Evolutionary conservation across 495 filamentous ascomycete species (phyloP), one percentile per base, ranked within the genome.

Genomic region (Penicillium mononematosum): DNA sequence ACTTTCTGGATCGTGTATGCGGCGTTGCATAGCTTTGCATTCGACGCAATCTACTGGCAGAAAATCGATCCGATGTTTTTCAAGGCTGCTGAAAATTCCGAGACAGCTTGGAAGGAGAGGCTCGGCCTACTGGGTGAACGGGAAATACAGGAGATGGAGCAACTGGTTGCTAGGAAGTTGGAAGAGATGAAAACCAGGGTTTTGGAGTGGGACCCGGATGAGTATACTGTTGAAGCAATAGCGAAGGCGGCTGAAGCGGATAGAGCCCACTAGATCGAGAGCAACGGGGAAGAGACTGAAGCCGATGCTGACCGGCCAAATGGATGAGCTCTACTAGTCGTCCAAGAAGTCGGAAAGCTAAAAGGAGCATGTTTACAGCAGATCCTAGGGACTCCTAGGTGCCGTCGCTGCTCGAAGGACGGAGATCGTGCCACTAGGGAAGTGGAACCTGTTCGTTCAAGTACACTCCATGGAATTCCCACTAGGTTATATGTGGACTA

Each of bases 41-140:
- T 50, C 16, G 47, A 50, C 36, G 31, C 31, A 14, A 36, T 50
- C n/a, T 29, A 50, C 29, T 17, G 47, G 27, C 0, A 36, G 5
- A 36, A 36, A 16, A 36, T 36, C 16, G 34, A 36, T 16, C 34
- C 12, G 4, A 0, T 14, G 5, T 36, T 36, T 16, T 36, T 50
- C 29, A 22, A 3, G 17, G 24, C 41, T 12, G 8, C 41, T 2
- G 4, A 11, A 17, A 24, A 16, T 25, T 41, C 25, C 1, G 41
- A 54, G 25, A 32, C 12, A 9, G 54, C 45, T 36, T 60, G 58
- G 58, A 56, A 60, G 25, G 27, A 60, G 19, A 55, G 58, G 27
- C 41, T 60, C 16, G 52, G 6, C 24, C 31, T 56, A 16, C 34
- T 60, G 8, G 25, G 14, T 2, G 58, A 51, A 3, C 17, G 34